phyloP scores from a whole-genome alignment of 2,329 filamentous ascomycete genomes.

The Exophiala oligosperma region DNA sequence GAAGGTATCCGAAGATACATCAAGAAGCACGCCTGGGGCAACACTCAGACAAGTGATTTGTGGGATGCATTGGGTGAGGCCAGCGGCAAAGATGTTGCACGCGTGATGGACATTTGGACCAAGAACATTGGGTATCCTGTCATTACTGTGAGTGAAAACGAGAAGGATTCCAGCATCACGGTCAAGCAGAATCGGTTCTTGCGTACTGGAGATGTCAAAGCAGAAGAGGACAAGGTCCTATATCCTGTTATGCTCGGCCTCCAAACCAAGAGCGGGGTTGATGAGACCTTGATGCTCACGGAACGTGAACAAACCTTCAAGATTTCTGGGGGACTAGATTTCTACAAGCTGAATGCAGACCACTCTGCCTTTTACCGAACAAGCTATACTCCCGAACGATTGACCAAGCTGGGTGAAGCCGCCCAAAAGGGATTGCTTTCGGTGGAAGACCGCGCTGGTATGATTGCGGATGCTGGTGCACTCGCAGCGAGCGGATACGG shows the following conservation, averaged over 20 bases:
- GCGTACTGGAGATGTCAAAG: conserved; percentile 86
- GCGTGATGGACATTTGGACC: conserved; percentile 95
- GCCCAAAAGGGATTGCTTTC: conserved; percentile 77
- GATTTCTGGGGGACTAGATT: conserved; percentile 70
- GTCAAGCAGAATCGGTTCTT: conserved; percentile 96
- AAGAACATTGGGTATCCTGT: conserved; percentile 95
- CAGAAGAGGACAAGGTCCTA: conserved; percentile 83
- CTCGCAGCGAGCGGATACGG: conserved; percentile 88
- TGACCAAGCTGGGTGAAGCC: conserved; percentile 83
- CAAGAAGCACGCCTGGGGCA: conserved; percentile 95
- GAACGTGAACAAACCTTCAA: conserved; percentile 76
- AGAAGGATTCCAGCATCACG: conserved; percentile 69
- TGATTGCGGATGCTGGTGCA: conserved; percentile 90
- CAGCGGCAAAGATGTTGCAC: conserved; percentile 85
- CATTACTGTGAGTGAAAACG: conserved; percentile 77
- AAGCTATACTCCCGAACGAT: conserved; percentile 77
- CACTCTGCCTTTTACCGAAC: conserved; percentile 92
- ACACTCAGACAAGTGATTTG: conserved; percentile 86
- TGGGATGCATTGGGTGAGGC: conserved; percentile 86
- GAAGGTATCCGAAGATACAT: conserved; percentile 88
- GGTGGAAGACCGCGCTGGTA: conserved; percentile 89
- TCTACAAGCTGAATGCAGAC: conserved; percentile 96
- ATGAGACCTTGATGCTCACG: conserved; percentile 71
- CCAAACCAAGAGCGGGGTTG: conserved; percentile 77
- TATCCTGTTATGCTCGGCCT: conserved; percentile 89